These are phyloP conservation scores for Scedosporium boydii DNA, from an alignment of 2,329 filamentous ascomycete genomes.

Conservation along the genomic window DNA sequence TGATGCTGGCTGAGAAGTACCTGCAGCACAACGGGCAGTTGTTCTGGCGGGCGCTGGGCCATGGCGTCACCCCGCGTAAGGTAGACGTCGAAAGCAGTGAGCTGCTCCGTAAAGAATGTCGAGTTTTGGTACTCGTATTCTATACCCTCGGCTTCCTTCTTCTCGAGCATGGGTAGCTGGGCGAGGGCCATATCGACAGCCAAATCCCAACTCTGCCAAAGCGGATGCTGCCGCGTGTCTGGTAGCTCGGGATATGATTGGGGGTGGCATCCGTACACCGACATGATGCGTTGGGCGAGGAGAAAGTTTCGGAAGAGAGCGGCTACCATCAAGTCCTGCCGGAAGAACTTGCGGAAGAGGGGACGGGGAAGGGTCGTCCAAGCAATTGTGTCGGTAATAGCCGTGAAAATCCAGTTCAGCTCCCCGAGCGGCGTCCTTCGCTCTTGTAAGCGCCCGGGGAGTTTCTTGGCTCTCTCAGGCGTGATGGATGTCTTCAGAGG, in stretches of 20 bases:
- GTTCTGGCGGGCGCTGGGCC: constrained; percentile 80
- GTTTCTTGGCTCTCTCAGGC: constrained; percentile 75
- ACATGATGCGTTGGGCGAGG: constrained; percentile 90
- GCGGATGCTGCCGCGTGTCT: constrained; percentile 84
- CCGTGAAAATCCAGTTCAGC: constrained; percentile 98
- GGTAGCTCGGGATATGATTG: constrained; percentile 88
- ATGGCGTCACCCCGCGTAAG: constrained; percentile 71
- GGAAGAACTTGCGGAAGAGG: constrained; percentile 91
- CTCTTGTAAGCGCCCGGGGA: constrained; percentile 87
- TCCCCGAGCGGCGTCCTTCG: constrained; percentile 88
- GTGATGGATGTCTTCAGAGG: constrained; percentile 60
- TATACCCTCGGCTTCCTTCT: constrained; percentile 59
- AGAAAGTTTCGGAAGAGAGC: constrained; percentile 95
- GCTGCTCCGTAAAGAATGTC: constrained; percentile 90
- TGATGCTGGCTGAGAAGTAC: constrained; percentile 95
- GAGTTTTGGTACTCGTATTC: constrained; percentile 94
- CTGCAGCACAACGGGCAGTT: constrained; percentile 91
- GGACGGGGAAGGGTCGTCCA: constrained; percentile 91
- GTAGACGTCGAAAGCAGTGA: constrained; percentile 96
- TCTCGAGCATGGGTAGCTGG: constrained; percentile 79
- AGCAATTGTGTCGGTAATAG: constrained; percentile 96
- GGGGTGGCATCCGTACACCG: constrained; percentile 89
- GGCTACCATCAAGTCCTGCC: constrained; percentile 98
- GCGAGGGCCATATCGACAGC: constrained; percentile 91
- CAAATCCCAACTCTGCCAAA: constrained; percentile 97